These are phyloP conservation scores for Eutypa lata DNA, from an alignment of 2,329 filamentous ascomycete species.

Conservation along the genomic window DNA sequence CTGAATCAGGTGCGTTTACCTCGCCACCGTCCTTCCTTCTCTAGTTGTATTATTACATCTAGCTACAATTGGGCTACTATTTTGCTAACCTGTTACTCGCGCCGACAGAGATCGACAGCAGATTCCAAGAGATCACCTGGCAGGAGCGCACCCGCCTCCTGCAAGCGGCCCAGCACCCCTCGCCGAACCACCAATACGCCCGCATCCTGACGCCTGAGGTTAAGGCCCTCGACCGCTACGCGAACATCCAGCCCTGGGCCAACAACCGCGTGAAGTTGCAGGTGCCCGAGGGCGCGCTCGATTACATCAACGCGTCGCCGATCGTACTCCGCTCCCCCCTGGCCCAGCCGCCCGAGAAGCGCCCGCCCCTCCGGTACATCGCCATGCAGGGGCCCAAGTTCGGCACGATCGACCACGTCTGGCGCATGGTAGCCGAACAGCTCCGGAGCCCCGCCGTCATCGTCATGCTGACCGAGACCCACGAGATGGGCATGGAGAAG, in stretches of 20 bases:
- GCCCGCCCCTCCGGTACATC: conserved; percentile 64
- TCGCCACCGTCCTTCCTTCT: not conserved
- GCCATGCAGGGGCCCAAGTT: conserved; percentile 89
- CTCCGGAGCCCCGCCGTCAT: conserved; percentile 70
- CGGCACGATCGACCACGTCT: conserved; percentile 75
- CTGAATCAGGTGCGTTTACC: conserved; percentile 41
- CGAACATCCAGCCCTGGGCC: conserved; percentile 86
- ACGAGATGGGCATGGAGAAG: conserved; percentile 75
- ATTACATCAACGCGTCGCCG: conserved; percentile 82
- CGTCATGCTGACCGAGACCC: conserved; percentile 89
- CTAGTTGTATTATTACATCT: not conserved
- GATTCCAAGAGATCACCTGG: conserved; percentile 53
- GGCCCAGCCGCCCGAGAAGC: conserved; percentile 28
- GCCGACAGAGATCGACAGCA: conserved; percentile 43
- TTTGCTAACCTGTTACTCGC: conserved; percentile 6
- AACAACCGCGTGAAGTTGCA: conserved; percentile 79
- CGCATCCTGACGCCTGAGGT: conserved; percentile 55
- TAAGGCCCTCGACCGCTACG: conserved; percentile 73
- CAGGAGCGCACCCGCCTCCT: conserved; percentile 47
- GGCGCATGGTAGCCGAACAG: conserved; percentile 93
- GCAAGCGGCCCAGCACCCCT: conserved; percentile 36
- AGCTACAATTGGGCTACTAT: conserved; percentile 1
- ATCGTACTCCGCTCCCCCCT: conserved; percentile 52
- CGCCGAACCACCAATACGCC: conserved; percentile 38
- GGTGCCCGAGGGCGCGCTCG: conserved; percentile 68